A percentile compares a stretch with the other conserved stretches of the same genome.
phyloP scores from a whole-genome alignment of 768 basidiomycete genomes.

The Hortiboletus campestris region DNA sequence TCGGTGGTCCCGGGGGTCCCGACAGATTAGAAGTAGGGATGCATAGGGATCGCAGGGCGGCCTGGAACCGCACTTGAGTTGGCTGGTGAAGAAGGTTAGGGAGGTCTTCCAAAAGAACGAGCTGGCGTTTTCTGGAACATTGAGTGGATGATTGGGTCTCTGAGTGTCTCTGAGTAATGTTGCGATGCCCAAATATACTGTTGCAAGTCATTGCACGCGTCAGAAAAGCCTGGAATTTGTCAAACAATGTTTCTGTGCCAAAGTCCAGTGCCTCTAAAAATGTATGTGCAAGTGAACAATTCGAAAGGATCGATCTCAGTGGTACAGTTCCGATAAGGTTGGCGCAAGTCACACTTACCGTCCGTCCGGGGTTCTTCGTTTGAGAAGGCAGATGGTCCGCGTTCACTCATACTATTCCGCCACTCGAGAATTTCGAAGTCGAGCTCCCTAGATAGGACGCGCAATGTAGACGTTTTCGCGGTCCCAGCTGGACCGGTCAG shows the following conservation, averaged over 20 bases:
- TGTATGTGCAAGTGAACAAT: background rate
- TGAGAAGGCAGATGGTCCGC: conserved; percentile 22
- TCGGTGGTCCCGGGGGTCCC: conserved; percentile 43
- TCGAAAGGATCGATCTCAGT: background rate
- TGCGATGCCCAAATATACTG: conserved; percentile 41
- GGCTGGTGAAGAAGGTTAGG: conserved; percentile 82
- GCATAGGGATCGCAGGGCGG: conserved; percentile 57
- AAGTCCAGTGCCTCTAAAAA: conserved; percentile 13
- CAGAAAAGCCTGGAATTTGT: conserved; percentile 77
- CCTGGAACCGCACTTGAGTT: conserved; percentile 72
- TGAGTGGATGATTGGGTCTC: background rate
- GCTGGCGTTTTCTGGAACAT: conserved; percentile 39
- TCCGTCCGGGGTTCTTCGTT: conserved; percentile 11
- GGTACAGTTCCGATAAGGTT: background rate
- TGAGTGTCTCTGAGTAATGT: conserved; percentile 10
- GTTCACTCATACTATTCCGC: conserved; percentile 65
- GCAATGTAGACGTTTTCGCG: conserved; percentile 86
- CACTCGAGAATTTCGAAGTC: conserved; percentile 85
- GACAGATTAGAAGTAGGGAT: conserved; percentile 24
- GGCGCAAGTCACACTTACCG: conserved; percentile 6
- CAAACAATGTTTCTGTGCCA: conserved; percentile 38
- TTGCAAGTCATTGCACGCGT: conserved; percentile 62
- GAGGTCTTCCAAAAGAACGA: conserved; percentile 85
- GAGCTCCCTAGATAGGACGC: conserved; percentile 70
- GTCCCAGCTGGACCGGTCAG: conserved; percentile 88